phyloP scores from a whole-genome alignment of 139 green algal species.

The Tetradesmus lagerheimii region DNA sequence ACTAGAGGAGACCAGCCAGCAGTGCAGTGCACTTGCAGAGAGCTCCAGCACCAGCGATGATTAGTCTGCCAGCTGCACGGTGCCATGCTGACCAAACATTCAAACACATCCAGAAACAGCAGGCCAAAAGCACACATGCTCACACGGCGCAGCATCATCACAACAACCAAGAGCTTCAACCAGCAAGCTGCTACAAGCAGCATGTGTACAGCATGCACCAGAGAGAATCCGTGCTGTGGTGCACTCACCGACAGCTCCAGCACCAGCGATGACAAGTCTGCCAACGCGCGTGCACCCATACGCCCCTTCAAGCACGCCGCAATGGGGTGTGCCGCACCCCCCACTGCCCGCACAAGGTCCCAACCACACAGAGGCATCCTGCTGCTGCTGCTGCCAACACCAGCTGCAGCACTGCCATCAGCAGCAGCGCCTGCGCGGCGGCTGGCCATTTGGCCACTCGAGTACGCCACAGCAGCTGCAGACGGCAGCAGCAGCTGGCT shows the following conservation, averaged over 20 bases:
- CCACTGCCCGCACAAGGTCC: slow-evolving; percentile 52
- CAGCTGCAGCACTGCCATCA: neutral
- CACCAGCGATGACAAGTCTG: slow-evolving; percentile 42
- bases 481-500: neutral
- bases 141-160: too few relatives aligned
- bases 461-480: neutral
- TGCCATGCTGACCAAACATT: too few relatives aligned
- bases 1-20: too few relatives aligned
- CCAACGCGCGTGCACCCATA: neutral
- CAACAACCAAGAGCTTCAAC: too few relatives aligned
- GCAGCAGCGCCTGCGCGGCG: neutral
- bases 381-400: neutral
- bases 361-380: slow-evolving; percentile 44
- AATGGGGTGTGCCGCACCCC: slow-evolving; percentile 27
- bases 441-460: neutral
- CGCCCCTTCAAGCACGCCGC: slow-evolving; percentile 35
- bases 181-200: neutral
- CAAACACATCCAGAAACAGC: too few relatives aligned
- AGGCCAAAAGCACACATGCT: too few relatives aligned
- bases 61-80: slow-evolving; percentile 1
- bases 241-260: slow-evolving; percentile 43
- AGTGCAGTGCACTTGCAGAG: neutral
- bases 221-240: neutral
- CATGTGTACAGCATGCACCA: neutral
- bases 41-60: slow-evolving; percentile 52